These are phyloP conservation scores for Furculomyces boomerangus DNA, from an alignment of 371 early-diverging fungal genomes.

Conservation along the genomic window DNA sequence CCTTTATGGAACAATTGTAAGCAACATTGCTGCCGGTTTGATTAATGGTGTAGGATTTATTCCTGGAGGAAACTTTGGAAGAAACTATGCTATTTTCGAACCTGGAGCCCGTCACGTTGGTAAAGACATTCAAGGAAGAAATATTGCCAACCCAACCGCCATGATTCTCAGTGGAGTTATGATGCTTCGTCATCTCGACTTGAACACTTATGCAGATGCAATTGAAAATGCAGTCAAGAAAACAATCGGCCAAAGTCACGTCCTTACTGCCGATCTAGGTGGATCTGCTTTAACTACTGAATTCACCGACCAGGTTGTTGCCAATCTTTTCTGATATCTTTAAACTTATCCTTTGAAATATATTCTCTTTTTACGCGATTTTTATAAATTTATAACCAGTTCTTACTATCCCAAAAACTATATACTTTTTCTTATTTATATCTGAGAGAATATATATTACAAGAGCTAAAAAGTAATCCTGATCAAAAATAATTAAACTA, in stretches of 20 bases:
- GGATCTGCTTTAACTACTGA: conserved; percentile 67
- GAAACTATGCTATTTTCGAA: conserved; percentile 90
- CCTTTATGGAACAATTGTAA: conserved; percentile 92
- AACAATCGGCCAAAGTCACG: conserved; percentile 39
- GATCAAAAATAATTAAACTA: too few species aligned
- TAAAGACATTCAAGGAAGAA: conserved; percentile 72
- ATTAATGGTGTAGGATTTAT: conserved; percentile 89
- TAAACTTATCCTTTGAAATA: background rate
- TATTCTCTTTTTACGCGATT: too few species aligned
- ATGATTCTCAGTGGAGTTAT: conserved; percentile 74
- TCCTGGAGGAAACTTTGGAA: conserved; percentile 91
- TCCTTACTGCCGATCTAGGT: conserved; percentile 62
- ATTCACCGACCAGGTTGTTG: conserved; percentile 66
- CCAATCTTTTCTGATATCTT: conserved; percentile 11
- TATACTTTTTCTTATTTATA: too few species aligned
- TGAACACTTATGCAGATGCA: conserved; percentile 62
- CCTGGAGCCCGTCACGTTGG: conserved; percentile 93
- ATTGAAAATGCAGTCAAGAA: conserved; percentile 64
- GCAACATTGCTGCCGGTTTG: conserved; percentile 89
- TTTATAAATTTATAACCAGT: too few species aligned
- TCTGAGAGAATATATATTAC: too few species aligned
- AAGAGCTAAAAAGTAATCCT: too few species aligned
- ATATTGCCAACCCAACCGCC: conserved; percentile 86
- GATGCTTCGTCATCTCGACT: conserved; percentile 81
- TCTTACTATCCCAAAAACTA: too few species aligned